A percentile compares a stretch with the other conserved stretches of the same genome.
phyloP scores from a whole-genome alignment of 805 yeast genomes.

The Ogataea sp. region DNA sequence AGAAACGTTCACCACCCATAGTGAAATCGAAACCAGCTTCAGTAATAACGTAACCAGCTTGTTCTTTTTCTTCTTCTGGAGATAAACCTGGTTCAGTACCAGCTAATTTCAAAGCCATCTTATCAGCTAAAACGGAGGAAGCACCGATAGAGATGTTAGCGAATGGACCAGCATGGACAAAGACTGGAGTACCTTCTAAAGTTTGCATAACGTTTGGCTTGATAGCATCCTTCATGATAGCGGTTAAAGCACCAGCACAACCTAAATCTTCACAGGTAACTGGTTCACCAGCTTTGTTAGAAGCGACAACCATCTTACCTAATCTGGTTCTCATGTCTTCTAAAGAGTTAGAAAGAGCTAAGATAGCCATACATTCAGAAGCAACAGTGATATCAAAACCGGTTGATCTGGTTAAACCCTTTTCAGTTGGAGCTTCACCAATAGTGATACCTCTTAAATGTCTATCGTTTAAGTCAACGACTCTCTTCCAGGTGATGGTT shows the following conservation, averaged over 20 bases:
- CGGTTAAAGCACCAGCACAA: conserved; percentile 92
- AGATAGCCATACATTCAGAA: conserved; percentile 91
- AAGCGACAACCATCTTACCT: conserved; percentile 85
- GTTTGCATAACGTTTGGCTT: conserved; percentile 98
- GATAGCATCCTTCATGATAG: conserved; percentile 89
- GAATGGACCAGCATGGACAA: conserved; percentile 97
- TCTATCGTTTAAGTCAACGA: conserved; percentile 91
- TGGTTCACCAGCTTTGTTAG: conserved; percentile 66
- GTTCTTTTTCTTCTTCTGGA: conserved; percentile 21
- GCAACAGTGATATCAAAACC: conserved; percentile 98
- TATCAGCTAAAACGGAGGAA: conserved; percentile 88
- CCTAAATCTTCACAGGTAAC: conserved; percentile 93
- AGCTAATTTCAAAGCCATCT: conserved; percentile 84
- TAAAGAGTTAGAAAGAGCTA: conserved; percentile 74
- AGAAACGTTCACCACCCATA: conserved; percentile 98
- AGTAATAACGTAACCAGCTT: conserved; percentile 84
- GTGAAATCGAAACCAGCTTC: conserved; percentile 99
- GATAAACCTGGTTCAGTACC: conserved; percentile 46
- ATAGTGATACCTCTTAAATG: conserved; percentile 81
- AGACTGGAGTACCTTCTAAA: conserved; percentile 93
- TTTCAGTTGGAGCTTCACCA: conserved; percentile 91
- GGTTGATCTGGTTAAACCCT: conserved; percentile 74
- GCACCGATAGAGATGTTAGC: conserved; percentile 98
- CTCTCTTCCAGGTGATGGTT: conserved; percentile 86
- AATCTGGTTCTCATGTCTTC: conserved; percentile 81